phyloP scores from a whole-genome alignment of 495 filamentous ascomycete species.

The Aspergillus sparsus region DNA sequence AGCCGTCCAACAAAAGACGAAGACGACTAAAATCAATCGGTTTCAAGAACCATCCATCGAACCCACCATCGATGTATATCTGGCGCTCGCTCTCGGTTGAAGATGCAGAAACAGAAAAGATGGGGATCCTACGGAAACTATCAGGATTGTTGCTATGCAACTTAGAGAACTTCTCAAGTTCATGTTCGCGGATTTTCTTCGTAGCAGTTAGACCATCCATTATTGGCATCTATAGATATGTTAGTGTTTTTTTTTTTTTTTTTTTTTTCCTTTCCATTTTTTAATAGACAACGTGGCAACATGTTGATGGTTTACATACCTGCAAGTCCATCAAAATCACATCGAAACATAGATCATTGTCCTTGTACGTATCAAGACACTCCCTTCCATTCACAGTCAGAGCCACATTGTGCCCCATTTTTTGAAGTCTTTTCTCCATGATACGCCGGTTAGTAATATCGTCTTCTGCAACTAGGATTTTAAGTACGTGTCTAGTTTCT shows the following conservation, averaged over 20 bases:
- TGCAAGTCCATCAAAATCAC: constrained; percentile 96
- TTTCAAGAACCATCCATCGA: constrained; percentile 88
- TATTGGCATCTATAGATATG: constrained; percentile 75
- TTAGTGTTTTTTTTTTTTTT: not conserved
- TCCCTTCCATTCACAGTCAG: not conserved
- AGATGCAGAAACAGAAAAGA: constrained; percentile 86
- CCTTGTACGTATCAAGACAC: not conserved
- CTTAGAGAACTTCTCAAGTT: constrained; percentile 47
- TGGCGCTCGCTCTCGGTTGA: constrained; percentile 66
- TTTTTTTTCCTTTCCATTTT: no score
- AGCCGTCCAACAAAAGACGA: constrained; percentile 59
- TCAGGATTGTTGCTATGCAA: not conserved
- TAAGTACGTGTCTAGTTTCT: not conserved
- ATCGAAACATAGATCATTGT: constrained; percentile 53
- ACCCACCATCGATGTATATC: constrained; percentile 73
- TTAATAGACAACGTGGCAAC: no score
- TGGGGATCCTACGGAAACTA: constrained; percentile 56
- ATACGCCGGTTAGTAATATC: not conserved
- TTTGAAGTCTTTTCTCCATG: not conserved
- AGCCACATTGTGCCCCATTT: not conserved
- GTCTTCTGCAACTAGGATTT: not conserved
- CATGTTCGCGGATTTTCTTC: constrained; percentile 75
- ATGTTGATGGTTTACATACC: constrained; percentile 43
- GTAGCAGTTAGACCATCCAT: constrained; percentile 79
- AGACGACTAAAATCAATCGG: constrained; percentile 74